Evolutionary conservation across 768 basidiomycete genomes (phyloP).

Genomic region (Mycena alexandri): DNA sequence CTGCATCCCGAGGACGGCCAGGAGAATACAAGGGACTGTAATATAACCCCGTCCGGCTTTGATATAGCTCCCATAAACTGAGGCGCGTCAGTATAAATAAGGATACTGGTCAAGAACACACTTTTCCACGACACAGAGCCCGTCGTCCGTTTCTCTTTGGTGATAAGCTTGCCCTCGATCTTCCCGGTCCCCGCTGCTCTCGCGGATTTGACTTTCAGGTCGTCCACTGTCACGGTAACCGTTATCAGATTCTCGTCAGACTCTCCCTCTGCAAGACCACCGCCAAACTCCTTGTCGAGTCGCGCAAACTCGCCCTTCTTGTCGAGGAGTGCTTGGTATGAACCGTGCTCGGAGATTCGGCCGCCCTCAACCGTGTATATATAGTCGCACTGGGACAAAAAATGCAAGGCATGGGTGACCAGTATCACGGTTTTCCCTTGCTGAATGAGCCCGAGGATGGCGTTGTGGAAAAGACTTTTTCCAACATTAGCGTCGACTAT

Average conservation of each 20-base stretch:
- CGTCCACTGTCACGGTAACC: conserved; percentile 43
- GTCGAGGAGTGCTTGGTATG: conserved; percentile 64
- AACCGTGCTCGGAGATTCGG: conserved; percentile 77
- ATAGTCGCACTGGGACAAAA: conserved; percentile 89
- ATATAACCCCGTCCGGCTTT: conserved; percentile 64
- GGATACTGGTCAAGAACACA: conserved; percentile 37
- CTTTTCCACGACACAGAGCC: conserved; percentile 69
- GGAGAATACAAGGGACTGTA: conserved; percentile 63
- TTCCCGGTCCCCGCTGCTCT: conserved; percentile 66
- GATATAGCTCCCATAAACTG: conserved; percentile 73
- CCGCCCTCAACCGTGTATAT: conserved; percentile 86
- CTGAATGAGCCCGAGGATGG: conserved; percentile 63
- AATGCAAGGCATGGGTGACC: conserved; percentile 93
- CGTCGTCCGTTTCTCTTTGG: conserved; percentile 73
- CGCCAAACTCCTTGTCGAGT: conserved; percentile 73
- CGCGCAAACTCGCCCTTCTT: conserved; percentile 67
- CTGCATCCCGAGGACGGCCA: conserved; percentile 70
- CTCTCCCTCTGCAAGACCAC: conserved; percentile 47
- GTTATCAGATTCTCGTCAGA: conserved; percentile 32
- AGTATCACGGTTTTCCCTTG: conserved; percentile 84
- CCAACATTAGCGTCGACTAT: conserved; percentile 83
- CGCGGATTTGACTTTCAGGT: conserved; percentile 53
- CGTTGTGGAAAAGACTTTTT: conserved; percentile 73
- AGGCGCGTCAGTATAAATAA: not conserved
- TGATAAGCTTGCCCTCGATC: conserved; percentile 74